phyloP scores from a whole-genome alignment of 495 filamentous ascomycete genomes.

The Penicillium fimorum region DNA sequence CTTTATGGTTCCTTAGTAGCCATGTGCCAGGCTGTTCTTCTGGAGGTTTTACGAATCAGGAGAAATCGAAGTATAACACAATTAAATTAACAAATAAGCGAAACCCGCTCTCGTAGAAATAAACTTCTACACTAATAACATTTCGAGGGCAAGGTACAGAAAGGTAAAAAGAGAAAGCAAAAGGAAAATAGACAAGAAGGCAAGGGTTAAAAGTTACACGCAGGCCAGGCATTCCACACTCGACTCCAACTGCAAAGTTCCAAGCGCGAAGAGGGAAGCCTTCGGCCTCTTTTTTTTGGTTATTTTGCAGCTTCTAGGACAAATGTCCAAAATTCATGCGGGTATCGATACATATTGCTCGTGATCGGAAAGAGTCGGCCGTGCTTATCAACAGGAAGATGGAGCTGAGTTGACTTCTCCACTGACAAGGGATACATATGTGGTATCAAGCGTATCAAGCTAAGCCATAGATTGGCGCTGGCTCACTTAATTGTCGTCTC shows the following conservation, averaged over 20 bases:
- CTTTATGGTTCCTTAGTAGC: not conserved
- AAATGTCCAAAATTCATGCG: slow-evolving; percentile 11
- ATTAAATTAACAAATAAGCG: slow-evolving; percentile 1
- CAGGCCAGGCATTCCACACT: slow-evolving; percentile 15
- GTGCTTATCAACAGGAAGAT: slow-evolving; percentile 26
- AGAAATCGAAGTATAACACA: not conserved
- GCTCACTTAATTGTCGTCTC: slow-evolving; percentile 18
- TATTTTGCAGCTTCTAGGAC: slow-evolving; percentile 9
- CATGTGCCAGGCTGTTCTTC: not conserved
- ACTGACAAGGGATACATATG: not conserved
- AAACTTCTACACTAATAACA: slow-evolving; percentile 10
- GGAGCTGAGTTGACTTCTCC: slow-evolving; percentile 22
- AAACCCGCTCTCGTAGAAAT: slow-evolving; percentile 8
- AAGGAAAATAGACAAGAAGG: slow-evolving; percentile 18
- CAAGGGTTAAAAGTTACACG: slow-evolving; percentile 18
- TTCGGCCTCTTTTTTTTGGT: slow-evolving; percentile 9
- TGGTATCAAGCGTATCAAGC: not conserved
- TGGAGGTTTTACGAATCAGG: not conserved
- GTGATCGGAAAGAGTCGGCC: slow-evolving; percentile 19
- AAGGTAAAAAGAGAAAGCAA: slow-evolving; percentile 7
- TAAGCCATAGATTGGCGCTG: not conserved
- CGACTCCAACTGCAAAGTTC: not conserved
- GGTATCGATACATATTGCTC: slow-evolving; percentile 33
- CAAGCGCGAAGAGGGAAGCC: not conserved
- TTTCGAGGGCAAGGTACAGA: slow-evolving; percentile 8